These are phyloP conservation scores for Hypoxylon sp. DNA, from an alignment of 2,329 filamentous ascomycete species.

Conservation along the genomic window DNA sequence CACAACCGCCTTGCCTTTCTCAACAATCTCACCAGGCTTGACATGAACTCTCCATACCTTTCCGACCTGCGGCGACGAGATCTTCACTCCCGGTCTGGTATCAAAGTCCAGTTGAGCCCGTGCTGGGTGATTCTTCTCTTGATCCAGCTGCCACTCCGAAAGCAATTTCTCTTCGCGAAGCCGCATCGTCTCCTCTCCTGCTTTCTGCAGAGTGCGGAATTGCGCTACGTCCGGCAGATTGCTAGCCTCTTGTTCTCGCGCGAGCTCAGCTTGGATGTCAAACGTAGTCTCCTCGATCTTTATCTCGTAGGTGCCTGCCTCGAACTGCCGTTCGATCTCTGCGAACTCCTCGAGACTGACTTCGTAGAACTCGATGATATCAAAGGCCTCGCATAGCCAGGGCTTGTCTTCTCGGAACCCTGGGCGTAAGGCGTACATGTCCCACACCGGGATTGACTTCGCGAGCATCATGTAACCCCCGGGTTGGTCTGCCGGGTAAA, in stretches of 20 bases:
- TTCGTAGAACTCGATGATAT: conserved; percentile 52
- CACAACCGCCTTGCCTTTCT: conserved; percentile 56
- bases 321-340: conserved; percentile 46
- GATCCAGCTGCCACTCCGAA: conserved; percentile 48
- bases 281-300: conserved; percentile 47
- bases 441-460: conserved; percentile 51
- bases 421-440: conserved; percentile 50
- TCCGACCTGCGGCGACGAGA: conserved; percentile 60
- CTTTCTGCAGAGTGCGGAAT: conserved; percentile 40
- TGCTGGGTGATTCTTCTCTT: conserved; percentile 37
- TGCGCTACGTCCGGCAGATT: conserved; percentile 39
- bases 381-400: conserved; percentile 55
- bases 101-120: conserved; percentile 20
- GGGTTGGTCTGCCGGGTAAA: conserved; percentile 54
- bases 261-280: conserved; percentile 48
- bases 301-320: conserved; percentile 50
- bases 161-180: conserved; percentile 47
- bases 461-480: conserved; percentile 57
- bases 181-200: conserved; percentile 35
- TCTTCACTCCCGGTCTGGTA: conserved; percentile 46
- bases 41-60: conserved; percentile 66
- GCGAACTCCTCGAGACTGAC: conserved; percentile 52
- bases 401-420: conserved; percentile 49
- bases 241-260: conserved; percentile 37
- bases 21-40: conserved; percentile 55